A percentile compares a stretch with the other conserved stretches of the same genome.
Evolutionary conservation across 495 filamentous ascomycete species (phyloP).

Genomic region (Daldinia bambusicola): DNA sequence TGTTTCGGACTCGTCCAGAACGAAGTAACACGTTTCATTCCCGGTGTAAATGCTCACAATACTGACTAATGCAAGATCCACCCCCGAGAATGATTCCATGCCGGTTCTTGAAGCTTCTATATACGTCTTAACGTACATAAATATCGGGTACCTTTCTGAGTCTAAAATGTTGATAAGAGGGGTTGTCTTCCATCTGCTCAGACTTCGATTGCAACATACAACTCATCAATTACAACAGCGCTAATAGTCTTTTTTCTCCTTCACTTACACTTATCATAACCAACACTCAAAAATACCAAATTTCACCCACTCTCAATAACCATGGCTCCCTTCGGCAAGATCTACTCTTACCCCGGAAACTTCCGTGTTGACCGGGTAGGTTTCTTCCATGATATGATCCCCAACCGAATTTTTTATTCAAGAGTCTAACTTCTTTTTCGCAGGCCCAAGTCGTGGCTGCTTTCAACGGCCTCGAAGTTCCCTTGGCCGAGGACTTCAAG

Average conservation of each 20-base stretch:
- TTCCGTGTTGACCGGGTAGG: conserved; percentile 62
- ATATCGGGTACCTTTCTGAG: conserved; percentile 10
- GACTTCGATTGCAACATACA: conserved; percentile 41
- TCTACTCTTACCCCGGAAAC: conserved; percentile 60
- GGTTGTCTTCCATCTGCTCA: neutral
- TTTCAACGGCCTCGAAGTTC: conserved; percentile 62
- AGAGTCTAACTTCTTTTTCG: conserved; percentile 4
- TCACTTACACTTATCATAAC: neutral
- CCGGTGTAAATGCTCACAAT: neutral
- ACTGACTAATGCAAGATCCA: conserved; percentile 24
- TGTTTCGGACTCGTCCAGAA: conserved; percentile 1
- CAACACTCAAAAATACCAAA: neutral
- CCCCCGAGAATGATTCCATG: neutral
- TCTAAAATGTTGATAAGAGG: neutral
- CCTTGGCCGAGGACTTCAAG: conserved; percentile 53
- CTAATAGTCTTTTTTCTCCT: neutral
- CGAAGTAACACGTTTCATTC: neutral
- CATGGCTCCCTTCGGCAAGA: conserved; percentile 66
- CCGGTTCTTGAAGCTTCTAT: conserved; percentile 13
- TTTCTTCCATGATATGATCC: neutral
- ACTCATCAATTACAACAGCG: conserved; percentile 26
- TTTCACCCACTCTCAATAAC: conserved; percentile 28
- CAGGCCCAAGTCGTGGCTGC: conserved; percentile 64
- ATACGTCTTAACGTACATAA: conserved; percentile 26
- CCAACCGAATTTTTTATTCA: neutral